A percentile compares a stretch with the other conserved stretches of the same genome.
phyloP scores from a whole-genome alignment of 495 filamentous ascomycete genomes.

The Amniculicola lignicola region DNA sequence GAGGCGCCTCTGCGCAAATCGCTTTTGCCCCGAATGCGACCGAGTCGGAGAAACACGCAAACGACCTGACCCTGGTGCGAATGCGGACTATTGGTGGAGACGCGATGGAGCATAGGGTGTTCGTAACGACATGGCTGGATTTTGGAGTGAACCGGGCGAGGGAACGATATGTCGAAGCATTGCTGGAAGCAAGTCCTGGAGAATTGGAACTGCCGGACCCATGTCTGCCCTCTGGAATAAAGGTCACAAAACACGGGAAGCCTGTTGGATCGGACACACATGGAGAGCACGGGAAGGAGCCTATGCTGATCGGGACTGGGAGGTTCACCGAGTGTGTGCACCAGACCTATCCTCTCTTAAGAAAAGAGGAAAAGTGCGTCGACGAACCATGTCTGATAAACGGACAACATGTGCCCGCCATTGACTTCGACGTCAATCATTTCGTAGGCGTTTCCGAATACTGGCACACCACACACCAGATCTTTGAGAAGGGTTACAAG shows the following conservation, averaged over 20 bases:
- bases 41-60: slow-evolving; percentile 82
- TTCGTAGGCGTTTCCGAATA: slow-evolving; percentile 98
- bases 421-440: slow-evolving; percentile 97
- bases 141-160: slow-evolving; percentile 93
- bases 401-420: slow-evolving; percentile 86
- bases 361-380: slow-evolving; percentile 80
- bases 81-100: slow-evolving; percentile 77
- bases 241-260: slow-evolving; percentile 53
- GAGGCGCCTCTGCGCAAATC: slow-evolving; percentile 94
- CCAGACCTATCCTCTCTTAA: slow-evolving; percentile 78
- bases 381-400: slow-evolving; percentile 85
- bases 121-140: slow-evolving; percentile 94
- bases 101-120: slow-evolving; percentile 76
- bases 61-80: slow-evolving; percentile 82
- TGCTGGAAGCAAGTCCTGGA: slow-evolving; percentile 57
- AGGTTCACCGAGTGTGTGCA: slow-evolving; percentile 80
- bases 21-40: slow-evolving; percentile 94
- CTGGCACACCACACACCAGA: slow-evolving; percentile 96
- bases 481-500: slow-evolving; percentile 77
- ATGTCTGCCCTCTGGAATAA: slow-evolving; percentile 77
- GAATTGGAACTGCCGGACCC: slow-evolving; percentile 78
- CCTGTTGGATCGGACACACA: slow-evolving; percentile 44
- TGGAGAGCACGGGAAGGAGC: slow-evolving; percentile 38
- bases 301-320: slow-evolving; percentile 74
- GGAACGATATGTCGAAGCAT: slow-evolving; percentile 68